Evolutionary conservation across 2,329 filamentous ascomycete genomes (phyloP).

Genomic region (Ilyonectria sp.): DNA sequence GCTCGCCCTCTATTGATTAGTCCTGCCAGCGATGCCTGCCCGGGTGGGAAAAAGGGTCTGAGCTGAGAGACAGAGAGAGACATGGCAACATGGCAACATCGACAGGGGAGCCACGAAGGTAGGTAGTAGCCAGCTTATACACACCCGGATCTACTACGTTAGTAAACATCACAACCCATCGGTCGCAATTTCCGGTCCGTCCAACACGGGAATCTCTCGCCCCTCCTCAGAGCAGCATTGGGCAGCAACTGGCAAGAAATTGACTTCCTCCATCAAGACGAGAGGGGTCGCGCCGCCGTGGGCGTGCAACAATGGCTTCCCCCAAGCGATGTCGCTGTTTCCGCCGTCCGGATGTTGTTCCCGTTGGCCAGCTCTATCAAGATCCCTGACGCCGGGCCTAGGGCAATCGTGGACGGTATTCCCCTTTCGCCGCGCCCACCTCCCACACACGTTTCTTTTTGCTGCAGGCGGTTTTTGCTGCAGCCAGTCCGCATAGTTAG

Average conservation of each 20-base stretch:
- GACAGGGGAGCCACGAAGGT: neutral
- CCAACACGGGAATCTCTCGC: conserved; percentile 24
- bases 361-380: conserved; percentile 59
- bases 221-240: conserved; percentile 42
- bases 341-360: conserved; percentile 58
- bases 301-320: conserved; percentile 6
- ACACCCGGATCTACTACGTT: neutral
- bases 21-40: neutral
- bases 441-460: conserved; percentile 15
- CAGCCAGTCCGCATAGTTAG: neutral
- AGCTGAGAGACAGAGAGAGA: neutral
- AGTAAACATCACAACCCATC: conserved; percentile 15
- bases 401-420: conserved; percentile 20
- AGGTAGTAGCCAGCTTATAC: neutral
- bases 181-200: conserved; percentile 29
- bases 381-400: conserved; percentile 44
- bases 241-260: conserved; percentile 53
- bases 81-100: too few relatives aligned
- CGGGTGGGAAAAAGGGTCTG: neutral
- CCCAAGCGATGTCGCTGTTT: conserved; percentile 16
- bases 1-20: neutral
- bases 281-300: neutral
- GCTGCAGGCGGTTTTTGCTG: conserved; percentile 28
- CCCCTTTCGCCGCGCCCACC: conserved; percentile 8
- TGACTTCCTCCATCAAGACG: neutral